A percentile compares a stretch with the other conserved stretches of the same genome.
These are phyloP conservation scores for Hibiscus mutabilis DNA, from an alignment of 345 rosid species.

Conservation along the genomic window DNA sequence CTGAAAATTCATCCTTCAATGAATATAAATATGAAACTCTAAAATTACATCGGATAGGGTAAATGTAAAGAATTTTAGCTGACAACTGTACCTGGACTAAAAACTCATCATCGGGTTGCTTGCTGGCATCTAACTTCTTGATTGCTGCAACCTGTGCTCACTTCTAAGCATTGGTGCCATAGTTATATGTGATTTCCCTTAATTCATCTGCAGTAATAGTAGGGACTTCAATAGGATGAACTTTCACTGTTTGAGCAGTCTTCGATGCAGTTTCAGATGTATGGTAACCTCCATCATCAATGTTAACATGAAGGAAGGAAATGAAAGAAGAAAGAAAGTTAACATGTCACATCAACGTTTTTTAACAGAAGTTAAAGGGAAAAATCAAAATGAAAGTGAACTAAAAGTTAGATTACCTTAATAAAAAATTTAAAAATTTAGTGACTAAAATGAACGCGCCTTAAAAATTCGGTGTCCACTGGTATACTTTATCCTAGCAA, in stretches of 20 bases:
- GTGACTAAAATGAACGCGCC: too few species aligned
- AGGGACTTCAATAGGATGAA: constrained; percentile 78
- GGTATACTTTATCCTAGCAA: too few species aligned
- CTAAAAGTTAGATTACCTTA: too few species aligned
- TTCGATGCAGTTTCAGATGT: constrained; percentile 51
- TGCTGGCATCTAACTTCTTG: constrained; percentile 66
- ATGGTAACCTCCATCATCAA: constrained; percentile 33
- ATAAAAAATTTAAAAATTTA: too few species aligned
- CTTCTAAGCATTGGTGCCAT: constrained; percentile 33
- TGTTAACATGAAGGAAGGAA: too few species aligned
- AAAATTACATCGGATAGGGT: background rate
- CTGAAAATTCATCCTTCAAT: constrained; percentile 27
- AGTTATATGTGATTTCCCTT: constrained; percentile 55
- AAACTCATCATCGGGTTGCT: constrained; percentile 54
- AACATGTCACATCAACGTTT: too few species aligned
- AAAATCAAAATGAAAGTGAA: too few species aligned
- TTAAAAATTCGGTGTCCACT: too few species aligned
- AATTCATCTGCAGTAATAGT: constrained; percentile 6
- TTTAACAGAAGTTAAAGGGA: too few species aligned
- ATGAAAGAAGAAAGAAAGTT: too few species aligned
- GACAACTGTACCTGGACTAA: constrained; percentile 33
- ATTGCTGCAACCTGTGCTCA: constrained; percentile 48
- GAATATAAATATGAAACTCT: constrained; percentile 4
- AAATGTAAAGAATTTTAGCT: background rate
- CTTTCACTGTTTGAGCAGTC: constrained; percentile 46